A percentile compares a stretch with the other conserved stretches of the same genome.
Conservation (phyloP, 2,329 filamentous ascomycete genomes). For the Helotiales sp. region DNA sequence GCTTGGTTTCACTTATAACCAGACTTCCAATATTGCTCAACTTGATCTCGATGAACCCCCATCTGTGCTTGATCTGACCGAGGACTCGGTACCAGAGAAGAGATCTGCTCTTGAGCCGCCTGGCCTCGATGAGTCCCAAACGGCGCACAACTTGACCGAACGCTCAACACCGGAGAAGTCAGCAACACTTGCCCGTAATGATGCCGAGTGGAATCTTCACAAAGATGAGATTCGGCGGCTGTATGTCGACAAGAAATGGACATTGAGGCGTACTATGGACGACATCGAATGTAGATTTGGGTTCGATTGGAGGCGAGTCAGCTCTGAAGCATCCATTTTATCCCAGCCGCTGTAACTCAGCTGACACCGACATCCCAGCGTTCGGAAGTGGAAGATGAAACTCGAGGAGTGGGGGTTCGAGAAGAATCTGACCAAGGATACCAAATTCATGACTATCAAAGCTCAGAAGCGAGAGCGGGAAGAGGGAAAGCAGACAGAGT, state of each 20-base stretch:
- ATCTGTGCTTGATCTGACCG: too few relatives aligned
- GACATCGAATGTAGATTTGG: not conserved
- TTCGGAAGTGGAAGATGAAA: not conserved
- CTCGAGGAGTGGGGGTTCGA: not conserved
- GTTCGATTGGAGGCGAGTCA: not conserved
- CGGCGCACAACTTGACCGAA: not conserved
- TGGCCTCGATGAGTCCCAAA: not conserved
- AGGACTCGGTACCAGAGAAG: too few relatives aligned
- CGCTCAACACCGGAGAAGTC: not conserved
- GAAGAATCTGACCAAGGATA: not conserved
- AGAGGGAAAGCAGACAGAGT: not conserved
- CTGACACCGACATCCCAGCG: not conserved
- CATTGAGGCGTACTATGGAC: not conserved
- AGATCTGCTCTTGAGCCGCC: too few relatives aligned
- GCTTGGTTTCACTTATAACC: too few relatives aligned
- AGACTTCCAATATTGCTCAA: too few relatives aligned
- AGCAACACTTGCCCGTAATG: not conserved
- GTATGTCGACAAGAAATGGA: not conserved
- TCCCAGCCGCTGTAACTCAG: too few relatives aligned
- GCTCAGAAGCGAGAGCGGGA: not conserved
- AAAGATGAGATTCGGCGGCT: not conserved
- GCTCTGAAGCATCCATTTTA: not conserved
- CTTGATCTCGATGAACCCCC: too few relatives aligned
- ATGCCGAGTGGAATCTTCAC: not conserved
- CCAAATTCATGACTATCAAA: not conserved